Evolutionary conservation across 768 basidiomycete genomes (phyloP).

Genomic region (Termitomyces sp.): DNA sequence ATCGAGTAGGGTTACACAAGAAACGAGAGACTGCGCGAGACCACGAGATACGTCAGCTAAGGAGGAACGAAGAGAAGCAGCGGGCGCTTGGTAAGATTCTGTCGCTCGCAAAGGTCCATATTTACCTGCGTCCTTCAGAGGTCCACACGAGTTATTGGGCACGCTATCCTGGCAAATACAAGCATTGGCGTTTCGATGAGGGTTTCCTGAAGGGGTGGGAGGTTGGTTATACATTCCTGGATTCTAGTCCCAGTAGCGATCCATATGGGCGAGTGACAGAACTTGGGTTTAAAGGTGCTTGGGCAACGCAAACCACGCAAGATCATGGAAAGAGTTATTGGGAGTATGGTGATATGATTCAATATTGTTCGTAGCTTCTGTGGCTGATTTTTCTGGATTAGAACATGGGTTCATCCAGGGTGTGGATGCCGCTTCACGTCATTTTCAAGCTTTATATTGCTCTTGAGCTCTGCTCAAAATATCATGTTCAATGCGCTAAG

Average conservation of each 20-base stretch:
- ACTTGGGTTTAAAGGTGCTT: conserved; percentile 61
- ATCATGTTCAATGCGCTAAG: not conserved
- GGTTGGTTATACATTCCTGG: conserved; percentile 56
- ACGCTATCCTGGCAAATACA: conserved; percentile 48
- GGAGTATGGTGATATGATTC: conserved; percentile 52
- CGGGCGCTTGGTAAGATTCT: conserved; percentile 25
- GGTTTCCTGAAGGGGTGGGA: conserved; percentile 73
- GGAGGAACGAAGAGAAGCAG: conserved; percentile 23
- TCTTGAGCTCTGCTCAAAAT: not conserved
- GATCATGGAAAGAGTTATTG: conserved; percentile 50
- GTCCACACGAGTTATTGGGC: conserved; percentile 38
- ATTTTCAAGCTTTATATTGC: conserved; percentile 30
- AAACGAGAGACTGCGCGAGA: conserved; percentile 16
- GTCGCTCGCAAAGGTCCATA: not conserved
- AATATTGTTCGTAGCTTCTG: not conserved
- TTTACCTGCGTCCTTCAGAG: conserved; percentile 18
- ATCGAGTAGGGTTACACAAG: conserved; percentile 36
- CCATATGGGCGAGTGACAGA: conserved; percentile 34
- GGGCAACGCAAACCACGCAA: conserved; percentile 40
- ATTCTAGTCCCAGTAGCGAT: conserved; percentile 10
- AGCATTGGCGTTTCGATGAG: conserved; percentile 62
- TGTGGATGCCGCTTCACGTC: conserved; percentile 31
- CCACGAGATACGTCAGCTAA: conserved; percentile 12
- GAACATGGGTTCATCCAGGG: conserved; percentile 66
- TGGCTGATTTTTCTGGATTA: conserved; percentile 8